Evolutionary conservation across 805 yeast species (phyloP).

Genomic region (Candida insectalens): DNA sequence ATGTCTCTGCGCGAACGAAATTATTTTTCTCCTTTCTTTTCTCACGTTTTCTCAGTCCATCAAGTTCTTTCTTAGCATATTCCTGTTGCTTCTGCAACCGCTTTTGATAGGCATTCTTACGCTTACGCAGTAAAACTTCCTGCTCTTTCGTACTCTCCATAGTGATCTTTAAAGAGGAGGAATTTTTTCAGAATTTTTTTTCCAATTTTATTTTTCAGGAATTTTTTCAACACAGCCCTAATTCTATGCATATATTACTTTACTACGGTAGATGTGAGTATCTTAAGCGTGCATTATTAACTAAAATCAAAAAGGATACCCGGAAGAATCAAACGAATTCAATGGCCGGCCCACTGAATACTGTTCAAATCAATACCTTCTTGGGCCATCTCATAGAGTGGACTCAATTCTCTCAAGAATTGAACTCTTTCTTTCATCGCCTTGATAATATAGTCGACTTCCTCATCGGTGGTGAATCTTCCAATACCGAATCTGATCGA

Average conservation of each 20-base stretch:
- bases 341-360: conserved; percentile 98
- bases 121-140: conserved; percentile 65
- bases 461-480: conserved; percentile 93
- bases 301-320: not conserved
- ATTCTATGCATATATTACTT: not conserved
- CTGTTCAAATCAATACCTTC: conserved; percentile 92
- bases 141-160: conserved; percentile 29
- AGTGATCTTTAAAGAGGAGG: not conserved
- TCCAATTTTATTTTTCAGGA: not conserved
- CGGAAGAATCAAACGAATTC: too few relatives aligned
- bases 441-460: conserved; percentile 84
- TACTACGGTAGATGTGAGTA: not conserved
- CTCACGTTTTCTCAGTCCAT: conserved; percentile 33
- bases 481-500: conserved; percentile 96
- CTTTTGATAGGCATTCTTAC: conserved; percentile 68
- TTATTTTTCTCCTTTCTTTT: conserved; percentile 35
- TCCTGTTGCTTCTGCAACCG: conserved; percentile 66
- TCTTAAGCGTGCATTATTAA: not conserved
- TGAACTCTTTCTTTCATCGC: conserved; percentile 86
- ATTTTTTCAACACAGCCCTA: not conserved
- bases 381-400: conserved; percentile 98
- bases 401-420: conserved; percentile 84
- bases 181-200: conserved; percentile 1
- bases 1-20: conserved; percentile 66
- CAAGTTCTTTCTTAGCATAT: conserved; percentile 34